phyloP scores from a whole-genome alignment of 352 stramenopile species.

The Phytophthora capsici region DNA sequence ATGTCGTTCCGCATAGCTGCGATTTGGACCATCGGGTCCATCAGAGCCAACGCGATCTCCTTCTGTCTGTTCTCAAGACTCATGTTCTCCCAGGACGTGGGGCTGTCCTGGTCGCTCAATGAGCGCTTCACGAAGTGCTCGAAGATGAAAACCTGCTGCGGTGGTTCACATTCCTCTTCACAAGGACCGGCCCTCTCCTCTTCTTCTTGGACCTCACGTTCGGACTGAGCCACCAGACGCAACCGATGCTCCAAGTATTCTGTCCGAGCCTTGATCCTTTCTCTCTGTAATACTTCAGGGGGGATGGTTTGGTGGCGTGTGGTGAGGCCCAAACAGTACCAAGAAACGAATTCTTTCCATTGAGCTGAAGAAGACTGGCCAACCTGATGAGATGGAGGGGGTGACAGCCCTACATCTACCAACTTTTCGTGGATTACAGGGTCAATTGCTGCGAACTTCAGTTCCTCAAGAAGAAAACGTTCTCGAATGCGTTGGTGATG shows the following conservation, averaged over 20 bases:
- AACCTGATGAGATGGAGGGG: constrained; percentile 35
- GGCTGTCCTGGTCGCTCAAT: constrained; percentile 36
- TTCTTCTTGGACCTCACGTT: constrained; percentile 41
- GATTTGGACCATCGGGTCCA: constrained; percentile 65
- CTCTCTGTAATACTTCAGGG: constrained; percentile 28
- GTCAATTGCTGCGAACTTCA: constrained; percentile 59
- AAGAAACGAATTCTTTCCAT: constrained; percentile 60
- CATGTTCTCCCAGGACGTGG: constrained; percentile 49
- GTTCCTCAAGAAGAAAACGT: constrained; percentile 63
- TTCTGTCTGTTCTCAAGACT: constrained; percentile 47
- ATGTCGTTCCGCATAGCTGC: constrained; percentile 63
- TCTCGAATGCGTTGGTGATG: constrained; percentile 58
- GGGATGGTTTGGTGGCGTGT: constrained; percentile 30
- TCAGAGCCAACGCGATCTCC: constrained; percentile 60
- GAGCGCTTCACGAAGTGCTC: constrained; percentile 46
- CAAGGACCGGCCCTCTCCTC: constrained; percentile 29
- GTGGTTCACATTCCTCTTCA: constrained; percentile 14
- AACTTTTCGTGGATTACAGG: constrained; percentile 46
- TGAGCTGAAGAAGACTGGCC: constrained; percentile 23
- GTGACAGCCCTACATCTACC: constrained; percentile 32
- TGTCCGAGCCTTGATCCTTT: constrained; percentile 43
- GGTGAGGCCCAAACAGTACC: constrained; percentile 56
- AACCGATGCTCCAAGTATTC: constrained; percentile 48
- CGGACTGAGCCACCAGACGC: constrained; percentile 29
- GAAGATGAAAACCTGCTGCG: constrained; percentile 55